Base-by-base conservation (phyloP, 352 stramenopile genomes). In the Globisporangium canariense region DNA sequence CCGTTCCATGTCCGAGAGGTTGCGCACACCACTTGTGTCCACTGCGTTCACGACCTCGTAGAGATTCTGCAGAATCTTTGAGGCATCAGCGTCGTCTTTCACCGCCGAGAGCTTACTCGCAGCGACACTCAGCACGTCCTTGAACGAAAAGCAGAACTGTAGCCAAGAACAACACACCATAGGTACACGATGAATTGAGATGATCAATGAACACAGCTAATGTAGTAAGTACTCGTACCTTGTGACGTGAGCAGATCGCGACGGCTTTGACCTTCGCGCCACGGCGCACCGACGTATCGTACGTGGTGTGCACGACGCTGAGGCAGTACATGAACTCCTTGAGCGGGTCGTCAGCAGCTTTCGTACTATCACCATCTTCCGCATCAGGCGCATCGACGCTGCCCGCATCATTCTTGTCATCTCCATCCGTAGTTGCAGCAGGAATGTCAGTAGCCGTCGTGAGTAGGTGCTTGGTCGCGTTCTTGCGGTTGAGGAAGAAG, bases 311-410 rank as follows among this genome's bases (percentile, higher is more conserved):
- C 45, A 96, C 88, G 9, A 96, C 83, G 55, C 83, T 96, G 22
- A 95, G 70, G 68, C 88, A 96, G 67, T 94, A 94, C 81, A 94
- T 91, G 61, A 94, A 93, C 65, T 78, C 68, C 59, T 89, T 71
- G 25, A 94, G 61, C 11, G 79, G 75, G 46, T 92, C 79, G 0
- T 20, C 51, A 58, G 6, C 14, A n/a, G 18, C n/a, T 25, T 52
- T 25, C 16, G 55, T 45, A 53, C 62, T 58, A 32, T 54, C 43
- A 36, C 7, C 3, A n/a, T 43, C 40, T n/a, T 67, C 41, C 4
- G 45, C 22, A 18, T 60, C 45, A 20, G 14, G 2, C 1, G 3
- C 25, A 32, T 0, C 25, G 65, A 30, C 61, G 16, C 32, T n/a
- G 10, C 5, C 13, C 9, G 30, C 43, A 46, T 36, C 34, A n/a